A percentile compares a stretch with the other conserved stretches of the same genome.
Evolutionary conservation across 768 basidiomycete species (phyloP).

Genomic region (Tulasnella calospora): DNA sequence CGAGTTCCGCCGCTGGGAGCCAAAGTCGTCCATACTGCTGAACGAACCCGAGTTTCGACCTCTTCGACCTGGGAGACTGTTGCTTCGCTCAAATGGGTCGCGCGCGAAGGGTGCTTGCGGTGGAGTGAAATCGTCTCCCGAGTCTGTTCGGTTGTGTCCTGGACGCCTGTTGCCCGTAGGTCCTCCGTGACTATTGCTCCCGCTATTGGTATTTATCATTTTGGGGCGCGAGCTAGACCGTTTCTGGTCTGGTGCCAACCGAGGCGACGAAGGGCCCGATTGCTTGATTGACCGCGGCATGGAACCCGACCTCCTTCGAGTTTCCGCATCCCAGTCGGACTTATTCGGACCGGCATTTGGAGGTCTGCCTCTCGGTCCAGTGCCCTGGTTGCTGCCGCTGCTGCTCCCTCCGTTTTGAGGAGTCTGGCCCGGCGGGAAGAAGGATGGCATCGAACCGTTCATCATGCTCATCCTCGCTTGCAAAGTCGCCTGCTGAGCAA

Average conservation of each 20-base stretch:
- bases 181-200: neutral
- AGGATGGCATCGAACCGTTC: conserved; percentile 20
- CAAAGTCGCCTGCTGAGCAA: neutral
- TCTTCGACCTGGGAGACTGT: neutral
- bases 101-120: conserved; percentile 24
- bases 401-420: neutral
- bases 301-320: conserved; percentile 2
- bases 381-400: neutral
- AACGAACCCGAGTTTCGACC: conserved; percentile 5
- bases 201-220: neutral
- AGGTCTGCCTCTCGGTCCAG: neutral
- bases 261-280: conserved; percentile 1
- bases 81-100: conserved; percentile 12
- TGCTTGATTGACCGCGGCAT: neutral
- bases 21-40: neutral
- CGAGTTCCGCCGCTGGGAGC: neutral
- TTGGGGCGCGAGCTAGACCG: neutral
- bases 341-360: neutral
- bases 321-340: neutral
- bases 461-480: conserved; percentile 22
- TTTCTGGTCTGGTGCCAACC: neutral
- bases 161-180: neutral
- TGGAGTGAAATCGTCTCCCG: conserved; percentile 12
- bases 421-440: neutral
- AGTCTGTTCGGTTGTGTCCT: neutral